Base-by-base conservation (phyloP, 805 yeast genomes). In the Wickerhamomyces chaumierensis region DNA sequence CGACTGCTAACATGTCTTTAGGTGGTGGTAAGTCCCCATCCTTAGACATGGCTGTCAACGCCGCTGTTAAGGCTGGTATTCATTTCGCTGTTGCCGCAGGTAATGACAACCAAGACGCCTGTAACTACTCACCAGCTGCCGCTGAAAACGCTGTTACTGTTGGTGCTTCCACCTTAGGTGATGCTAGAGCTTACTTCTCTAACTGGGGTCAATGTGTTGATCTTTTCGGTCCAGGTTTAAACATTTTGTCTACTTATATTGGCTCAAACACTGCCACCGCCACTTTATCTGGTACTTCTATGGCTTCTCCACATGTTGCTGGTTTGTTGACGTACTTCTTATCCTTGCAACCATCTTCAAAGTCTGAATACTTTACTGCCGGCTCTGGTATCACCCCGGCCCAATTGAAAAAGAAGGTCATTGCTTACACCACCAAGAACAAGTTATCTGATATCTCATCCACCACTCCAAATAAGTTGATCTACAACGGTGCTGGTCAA, bases 31-130 rank as follows among this genome's bases (percentile, higher is more conserved):
- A 78, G 55, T 83, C 95, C 3, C 82, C 86, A 37, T 78, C 95
- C 8, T 72, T 88, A 49, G 94, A 86, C 56, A 51, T 78, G 59
- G 95, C 95, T 40, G 94, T 84, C 35, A 77, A 84, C 50, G 95
- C 95, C 34, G 96, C 94, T 31, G 86, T 84, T 36, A 70, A 74
- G 46, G 82, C 88, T 25, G 96, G 96, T 52, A 63, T 90, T 42
- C 92, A 85, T 58, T 81, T 90, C 58, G 94, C 95, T 29, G 95
- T 86, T 47, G 96, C 97, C 37, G 96, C 96, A 23, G 97, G 96
- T 65, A 88, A 90, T 61, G 94, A 83, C 56, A 81, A 83, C 58
- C 83, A 78, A 51, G 94, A 88, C 60, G 95, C 97, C 40, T 90
- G 97, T 71, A 73, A 78, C 59, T 74, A 77, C 39, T 87, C 96